Conservation (phyloP, 352 stramenopile genomes). For the Aphanomyces astaci region DNA sequence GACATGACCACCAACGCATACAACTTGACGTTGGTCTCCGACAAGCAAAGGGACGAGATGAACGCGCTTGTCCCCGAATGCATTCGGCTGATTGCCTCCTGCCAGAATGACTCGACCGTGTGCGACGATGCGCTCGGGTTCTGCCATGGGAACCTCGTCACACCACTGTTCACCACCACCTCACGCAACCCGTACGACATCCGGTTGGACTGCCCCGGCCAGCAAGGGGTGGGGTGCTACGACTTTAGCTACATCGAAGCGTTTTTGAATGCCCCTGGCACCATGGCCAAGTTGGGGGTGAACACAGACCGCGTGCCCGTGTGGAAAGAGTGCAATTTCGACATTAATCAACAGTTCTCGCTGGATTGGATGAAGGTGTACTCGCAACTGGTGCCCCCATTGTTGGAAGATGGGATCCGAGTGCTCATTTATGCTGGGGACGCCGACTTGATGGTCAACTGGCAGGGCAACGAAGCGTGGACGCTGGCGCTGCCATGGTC, state of each 20-base stretch:
- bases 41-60: slow-evolving; percentile 41
- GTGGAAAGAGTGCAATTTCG: slow-evolving; percentile 90
- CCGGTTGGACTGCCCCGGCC: slow-evolving; percentile 36
- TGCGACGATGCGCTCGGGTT: slow-evolving; percentile 42
- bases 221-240: slow-evolving; percentile 30
- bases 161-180: slow-evolving; percentile 42
- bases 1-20: slow-evolving; percentile 81
- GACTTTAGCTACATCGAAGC: slow-evolving; percentile 55
- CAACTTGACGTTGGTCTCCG: slow-evolving; percentile 51
- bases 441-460: slow-evolving; percentile 37
- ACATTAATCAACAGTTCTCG: slow-evolving; percentile 87
- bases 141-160: slow-evolving; percentile 35
- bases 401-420: slow-evolving; percentile 65
- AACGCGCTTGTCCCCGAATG: slow-evolving; percentile 37
- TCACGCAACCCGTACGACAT: slow-evolving; percentile 68
- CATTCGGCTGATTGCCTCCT: slow-evolving; percentile 33
- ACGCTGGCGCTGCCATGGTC: slow-evolving; percentile 38
- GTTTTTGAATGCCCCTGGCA: slow-evolving; percentile 45
- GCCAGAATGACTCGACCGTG: slow-evolving; percentile 35
- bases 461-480: slow-evolving; percentile 48
- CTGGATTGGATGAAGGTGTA: slow-evolving; percentile 91
- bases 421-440: slow-evolving; percentile 96
- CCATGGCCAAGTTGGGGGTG: slow-evolving; percentile 29
- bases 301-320: slow-evolving; percentile 31
- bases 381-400: slow-evolving; percentile 67